Base-by-base conservation (phyloP, 1,139 yeast genomes). In the Saccharomyces hybrid region DNA sequence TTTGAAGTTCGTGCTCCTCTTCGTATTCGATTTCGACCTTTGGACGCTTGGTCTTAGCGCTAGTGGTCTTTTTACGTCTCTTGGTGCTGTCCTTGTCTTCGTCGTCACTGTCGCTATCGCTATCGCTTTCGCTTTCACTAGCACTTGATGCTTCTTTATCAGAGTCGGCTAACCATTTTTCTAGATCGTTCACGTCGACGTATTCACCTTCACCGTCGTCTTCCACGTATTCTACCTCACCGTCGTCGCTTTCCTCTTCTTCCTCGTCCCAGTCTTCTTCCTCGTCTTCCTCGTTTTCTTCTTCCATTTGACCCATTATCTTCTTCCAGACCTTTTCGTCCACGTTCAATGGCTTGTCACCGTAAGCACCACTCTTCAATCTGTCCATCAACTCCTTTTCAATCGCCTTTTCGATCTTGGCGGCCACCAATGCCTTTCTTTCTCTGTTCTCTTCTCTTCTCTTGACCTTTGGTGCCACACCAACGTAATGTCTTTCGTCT, bases 281-380 rank as follows among this genome's bases (percentile, higher is more conserved):
- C 54, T 84, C 89, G 48, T 81, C 82, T 54, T 83, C 84, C 50
- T 79, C 84, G 46, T 82, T 83, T 56, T 82, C 86, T 51, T 82
- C 87, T 57, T 82, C 85, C 59, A 80, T 82, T 52, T 82, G 66
- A 61, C 93, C 89, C 75, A 93, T 80, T 27, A 93, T 95, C 75
- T 84, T 88, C 79, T 86, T 86, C 99, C 99, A 93, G 59, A 93
- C 83, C 74, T 84, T 85, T 68, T 91, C 97, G 65, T 93, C 98
- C 48, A 93, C 99, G 68, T 93, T 93, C 68, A 93, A 78, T 56
- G 99, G 99, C 71, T 91, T 88, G 68, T 93, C 98, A 59, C 99
- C 99, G 68, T 93, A 93, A 5, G 98, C 98, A 59, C 99, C 99
- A 70, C 93, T 84, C 82, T 93, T 93, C 66, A 93, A 81, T 74